Evolutionary conservation across 1,284 basidiomycete species (phyloP).

Genomic region (Ceratobasidium sp.): DNA sequence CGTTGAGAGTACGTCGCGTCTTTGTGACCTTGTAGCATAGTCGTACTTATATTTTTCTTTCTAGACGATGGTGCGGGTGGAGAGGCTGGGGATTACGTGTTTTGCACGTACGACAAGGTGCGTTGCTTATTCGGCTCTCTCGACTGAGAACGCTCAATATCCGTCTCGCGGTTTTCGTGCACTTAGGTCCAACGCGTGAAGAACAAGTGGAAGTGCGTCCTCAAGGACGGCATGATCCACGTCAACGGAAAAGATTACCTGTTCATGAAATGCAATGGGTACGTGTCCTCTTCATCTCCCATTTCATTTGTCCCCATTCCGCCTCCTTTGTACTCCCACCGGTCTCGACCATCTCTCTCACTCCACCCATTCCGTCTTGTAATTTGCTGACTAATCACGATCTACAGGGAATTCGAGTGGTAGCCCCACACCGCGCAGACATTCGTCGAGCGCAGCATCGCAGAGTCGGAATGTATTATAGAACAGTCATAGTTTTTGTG

Average conservation of each 20-base stretch:
- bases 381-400: not conserved
- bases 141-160: not conserved
- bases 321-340: too few relatives aligned
- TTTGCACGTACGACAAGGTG: slow-evolving; percentile 99
- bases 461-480: slow-evolving; percentile 16
- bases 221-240: slow-evolving; percentile 98
- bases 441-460: too few relatives aligned
- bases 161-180: not conserved
- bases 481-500: slow-evolving; percentile 11
- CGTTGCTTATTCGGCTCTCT: slow-evolving; percentile 46
- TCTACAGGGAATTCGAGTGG: slow-evolving; percentile 52
- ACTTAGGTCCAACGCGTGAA: slow-evolving; percentile 93
- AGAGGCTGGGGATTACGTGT: slow-evolving; percentile 90
- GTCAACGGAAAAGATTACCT: slow-evolving; percentile 98
- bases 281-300: slow-evolving; percentile 52
- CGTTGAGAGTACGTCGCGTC: slow-evolving; percentile 54
- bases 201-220: slow-evolving; percentile 99
- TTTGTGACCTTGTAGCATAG: not conserved
- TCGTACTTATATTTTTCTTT: not conserved
- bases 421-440: slow-evolving; percentile 24
- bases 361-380: not conserved
- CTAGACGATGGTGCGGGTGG: slow-evolving; percentile 70
- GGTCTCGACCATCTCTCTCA: too few relatives aligned
- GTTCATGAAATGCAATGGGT: slow-evolving; percentile 96
- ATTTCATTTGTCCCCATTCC: too few relatives aligned